Percentiles rank a stretch among this genome's conserved stretches.
Evolutionary conservation across 345 rosid genomes (phyloP).

Genomic region (Populus deltoides): DNA sequence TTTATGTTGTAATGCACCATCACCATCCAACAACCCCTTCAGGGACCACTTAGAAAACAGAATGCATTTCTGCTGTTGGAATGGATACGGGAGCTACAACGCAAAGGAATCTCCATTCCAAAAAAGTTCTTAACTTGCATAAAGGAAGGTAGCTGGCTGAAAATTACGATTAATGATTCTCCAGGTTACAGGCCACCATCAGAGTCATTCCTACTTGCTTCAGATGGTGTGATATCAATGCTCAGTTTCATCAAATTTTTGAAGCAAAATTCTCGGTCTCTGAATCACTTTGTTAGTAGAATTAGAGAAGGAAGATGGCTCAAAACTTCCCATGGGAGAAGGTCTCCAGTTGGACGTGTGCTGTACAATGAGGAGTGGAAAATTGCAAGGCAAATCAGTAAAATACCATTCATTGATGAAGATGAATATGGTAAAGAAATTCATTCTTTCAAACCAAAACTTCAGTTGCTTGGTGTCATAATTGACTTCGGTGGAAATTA

Average conservation of each 20-base stretch:
- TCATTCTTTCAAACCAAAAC: slow-evolving; percentile 40
- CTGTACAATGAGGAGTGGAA: slow-evolving; percentile 48
- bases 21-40: no score
- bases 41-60: slow-evolving; percentile 40
- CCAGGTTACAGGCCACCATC: slow-evolving; percentile 50
- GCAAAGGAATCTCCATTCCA: slow-evolving; percentile 22
- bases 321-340: slow-evolving; percentile 38
- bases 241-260: slow-evolving; percentile 53
- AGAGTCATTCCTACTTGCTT: slow-evolving; percentile 51
- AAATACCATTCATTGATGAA: slow-evolving; percentile 51
- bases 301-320: slow-evolving; percentile 46
- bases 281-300: slow-evolving; percentile 37
- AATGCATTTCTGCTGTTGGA: slow-evolving; percentile 53
- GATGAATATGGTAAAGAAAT: slow-evolving; percentile 40
- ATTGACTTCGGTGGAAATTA: slow-evolving; percentile 29
- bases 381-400: slow-evolving; percentile 45
- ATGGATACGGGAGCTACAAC: slow-evolving; percentile 41
- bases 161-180: slow-evolving; percentile 39
- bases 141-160: slow-evolving; percentile 59
- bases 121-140: slow-evolving; percentile 44
- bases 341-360: slow-evolving; percentile 55
- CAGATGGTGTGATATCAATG: slow-evolving; percentile 38
- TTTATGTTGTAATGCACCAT: no score
- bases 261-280: slow-evolving; percentile 33
- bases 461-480: slow-evolving; percentile 56